Evolutionary conservation across 768 basidiomycete species (phyloP).

Genomic region (Leccinum obscurum): DNA sequence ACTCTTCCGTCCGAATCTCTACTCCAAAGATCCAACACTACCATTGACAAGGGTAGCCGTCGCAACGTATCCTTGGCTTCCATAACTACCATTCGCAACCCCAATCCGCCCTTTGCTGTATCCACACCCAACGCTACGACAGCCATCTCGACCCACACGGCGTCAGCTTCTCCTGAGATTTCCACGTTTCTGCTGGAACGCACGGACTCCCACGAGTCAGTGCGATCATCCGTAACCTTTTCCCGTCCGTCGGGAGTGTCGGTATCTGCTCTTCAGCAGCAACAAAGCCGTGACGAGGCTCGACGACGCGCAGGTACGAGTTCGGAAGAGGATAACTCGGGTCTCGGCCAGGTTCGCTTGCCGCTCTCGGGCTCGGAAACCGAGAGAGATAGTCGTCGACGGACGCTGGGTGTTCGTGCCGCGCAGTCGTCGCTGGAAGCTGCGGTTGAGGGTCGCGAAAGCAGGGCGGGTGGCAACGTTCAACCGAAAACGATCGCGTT

Average conservation of each 20-base stretch:
- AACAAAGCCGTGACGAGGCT: conserved; percentile 41
- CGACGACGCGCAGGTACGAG: conserved; percentile 35
- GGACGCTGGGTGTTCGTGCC: conserved; percentile 39
- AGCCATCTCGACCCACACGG: conserved; percentile 64
- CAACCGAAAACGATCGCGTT: conserved; percentile 40
- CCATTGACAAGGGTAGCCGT: conserved; percentile 31
- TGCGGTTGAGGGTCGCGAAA: conserved; percentile 28
- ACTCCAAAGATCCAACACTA: conserved; percentile 25
- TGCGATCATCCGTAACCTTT: conserved; percentile 57
- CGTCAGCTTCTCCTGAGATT: conserved; percentile 45
- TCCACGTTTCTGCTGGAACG: conserved; percentile 38
- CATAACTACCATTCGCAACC: conserved; percentile 45
- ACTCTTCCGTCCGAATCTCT: conserved; percentile 59
- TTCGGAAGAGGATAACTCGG: conserved; percentile 24
- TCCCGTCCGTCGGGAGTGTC: conserved; percentile 61
- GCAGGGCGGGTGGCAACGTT: conserved; percentile 30
- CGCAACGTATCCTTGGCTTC: conserved; percentile 48
- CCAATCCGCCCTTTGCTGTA: conserved; percentile 44
- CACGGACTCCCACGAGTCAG: conserved; percentile 48
- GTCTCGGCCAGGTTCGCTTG: conserved; percentile 27
- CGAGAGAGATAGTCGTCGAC: conserved; percentile 44
- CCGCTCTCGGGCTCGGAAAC: conserved; percentile 50
- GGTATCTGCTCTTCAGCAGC: conserved; percentile 56
- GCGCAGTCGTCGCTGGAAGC: conserved; percentile 50
- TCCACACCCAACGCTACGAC: conserved; percentile 64